Evolutionary conservation across 2,329 filamentous ascomycete species (phyloP), one percentile per base, ranked within the genome.

Genomic region (Didymella keratinophila): DNA sequence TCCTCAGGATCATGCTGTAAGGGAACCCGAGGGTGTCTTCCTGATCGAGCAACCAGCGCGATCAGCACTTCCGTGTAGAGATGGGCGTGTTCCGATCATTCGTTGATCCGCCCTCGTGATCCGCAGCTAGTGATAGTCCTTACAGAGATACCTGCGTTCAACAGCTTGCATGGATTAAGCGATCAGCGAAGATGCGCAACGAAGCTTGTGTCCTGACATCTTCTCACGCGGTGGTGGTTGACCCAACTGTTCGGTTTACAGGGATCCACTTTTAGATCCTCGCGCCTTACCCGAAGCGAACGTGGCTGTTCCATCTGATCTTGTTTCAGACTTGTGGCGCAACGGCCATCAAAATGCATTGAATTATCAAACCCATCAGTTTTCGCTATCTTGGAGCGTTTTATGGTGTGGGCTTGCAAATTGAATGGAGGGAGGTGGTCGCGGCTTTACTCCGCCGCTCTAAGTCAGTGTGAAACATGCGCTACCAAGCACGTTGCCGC

Each of bases 41-140:
- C 46, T 52, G 36, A 52, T 63, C 41, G 18, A 67, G 58, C 52
- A 57, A 48, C 48, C 51, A 52, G 55, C 60, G 60, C 51, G 62
- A 62, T 54, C 54, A 58, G 56, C 62, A 57, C 56, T 56, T 34
- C 61, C 51, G 55, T 44, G 53, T 58, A 49, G 56, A 25, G 53
- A 52, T 46, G 49, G 54, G 56, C 61, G 5, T 59, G 63, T 62
- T 14, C 9, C 12, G 3, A 18, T 18, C 32, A 12, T 18, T 16
- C 23, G 39, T 4, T 16, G 9, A 30, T 14, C 36, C 21, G 43
- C 16, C 44, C 9, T 9, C 10, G 18, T 41, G 4, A 30, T 16
- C 12, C 27, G 6, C 6, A 9, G 2, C 12, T 11, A 14, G 20
- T 23, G 11, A 10, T 16, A 4, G 18, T 30, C 8, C 10, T 11